Base-by-base conservation (phyloP, 371 early-diverging fungal genomes). In the Synchytrium microbalum region DNA sequence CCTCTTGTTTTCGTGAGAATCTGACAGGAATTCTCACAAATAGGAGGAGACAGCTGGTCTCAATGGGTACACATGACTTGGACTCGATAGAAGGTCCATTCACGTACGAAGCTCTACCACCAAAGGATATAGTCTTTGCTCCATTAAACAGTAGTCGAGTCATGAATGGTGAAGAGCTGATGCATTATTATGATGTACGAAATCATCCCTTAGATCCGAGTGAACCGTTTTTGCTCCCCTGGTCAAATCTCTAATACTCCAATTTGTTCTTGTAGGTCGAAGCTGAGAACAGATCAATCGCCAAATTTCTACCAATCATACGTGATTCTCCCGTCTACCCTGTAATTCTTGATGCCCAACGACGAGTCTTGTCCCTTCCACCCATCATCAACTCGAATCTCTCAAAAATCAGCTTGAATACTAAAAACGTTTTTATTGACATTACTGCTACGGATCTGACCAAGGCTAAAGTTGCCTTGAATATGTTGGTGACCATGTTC, bases 341-440 rank as follows among this genome's bases (percentile, higher is more conserved):
- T 27, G 88, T 97, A 33, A 86, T 99, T 54, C 86, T 80, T 66
- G 98, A 99, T 76, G 78, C 84, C 62, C 87, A 88, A 46, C 85
- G 88, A 53, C 75, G 76, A 51, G 96, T 99, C 3, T 80, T 96
- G 68, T 96, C 97, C 56, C 80, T 99, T 61, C 99, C 99, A n/a
- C 99, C 99, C 31, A 91, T 99, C 73, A 99, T 99, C 82, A 99
- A 99, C 88, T 87, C 92, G 65, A 89, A 99, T 61, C 91, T 91
- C 74, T 93, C 96, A 65, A 99, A 99, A 83, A 99, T 99, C 74
- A 88, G 88, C 28, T 75, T 91, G 63, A 79, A 89, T 29, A 99
- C 99, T 53, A 95, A 90, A 81, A 98, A 99, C 71, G 89, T 99
- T 54, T 91, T 99, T 67, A 92, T 99, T 70, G 99, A 99, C 78